These are phyloP conservation scores for Xylaria acuta DNA, from an alignment of 495 filamentous ascomycete species.

Conservation along the genomic window DNA sequence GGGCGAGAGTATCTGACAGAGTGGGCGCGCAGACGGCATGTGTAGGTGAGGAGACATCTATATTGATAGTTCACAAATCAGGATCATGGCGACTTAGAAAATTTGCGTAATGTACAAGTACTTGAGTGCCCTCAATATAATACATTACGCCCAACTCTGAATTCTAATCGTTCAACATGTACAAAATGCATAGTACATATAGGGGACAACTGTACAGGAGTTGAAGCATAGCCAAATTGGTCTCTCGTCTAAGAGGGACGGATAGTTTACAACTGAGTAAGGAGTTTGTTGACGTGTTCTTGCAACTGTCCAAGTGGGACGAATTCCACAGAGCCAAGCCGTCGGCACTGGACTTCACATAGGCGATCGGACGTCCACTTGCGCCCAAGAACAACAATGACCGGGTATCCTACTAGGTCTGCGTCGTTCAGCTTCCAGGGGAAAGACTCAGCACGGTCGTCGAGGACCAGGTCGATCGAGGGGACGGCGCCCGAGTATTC, in stretches of 20 bases:
- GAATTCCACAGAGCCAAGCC: constrained; percentile 40
- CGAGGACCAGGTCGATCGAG: constrained; percentile 69
- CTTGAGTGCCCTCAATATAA: background rate
- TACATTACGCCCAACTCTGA: background rate
- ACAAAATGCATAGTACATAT: background rate
- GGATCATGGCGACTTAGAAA: no score
- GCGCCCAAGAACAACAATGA: constrained; percentile 79
- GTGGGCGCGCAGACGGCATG: constrained; percentile 46
- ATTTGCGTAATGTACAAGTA: background rate
- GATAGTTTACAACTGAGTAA: constrained; percentile 47
- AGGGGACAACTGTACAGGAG: background rate
- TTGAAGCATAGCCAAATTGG: background rate
- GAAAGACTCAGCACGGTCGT: constrained; percentile 74
- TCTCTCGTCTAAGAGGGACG: background rate
- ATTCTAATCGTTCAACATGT: background rate
- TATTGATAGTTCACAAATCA: background rate
- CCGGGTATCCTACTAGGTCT: constrained; percentile 85
- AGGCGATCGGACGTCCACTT: constrained; percentile 68
- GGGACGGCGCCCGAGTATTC: constrained; percentile 20
- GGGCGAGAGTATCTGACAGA: constrained; percentile 44
- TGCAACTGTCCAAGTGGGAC: constrained; percentile 41
- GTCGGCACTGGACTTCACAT: constrained; percentile 81
- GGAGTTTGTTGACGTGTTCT: constrained; percentile 47
- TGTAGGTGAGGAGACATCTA: constrained; percentile 24
- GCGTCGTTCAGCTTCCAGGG: constrained; percentile 90